Conservation (phyloP, 257 asterid genomes). For the Thymus mandschuricus region DNA sequence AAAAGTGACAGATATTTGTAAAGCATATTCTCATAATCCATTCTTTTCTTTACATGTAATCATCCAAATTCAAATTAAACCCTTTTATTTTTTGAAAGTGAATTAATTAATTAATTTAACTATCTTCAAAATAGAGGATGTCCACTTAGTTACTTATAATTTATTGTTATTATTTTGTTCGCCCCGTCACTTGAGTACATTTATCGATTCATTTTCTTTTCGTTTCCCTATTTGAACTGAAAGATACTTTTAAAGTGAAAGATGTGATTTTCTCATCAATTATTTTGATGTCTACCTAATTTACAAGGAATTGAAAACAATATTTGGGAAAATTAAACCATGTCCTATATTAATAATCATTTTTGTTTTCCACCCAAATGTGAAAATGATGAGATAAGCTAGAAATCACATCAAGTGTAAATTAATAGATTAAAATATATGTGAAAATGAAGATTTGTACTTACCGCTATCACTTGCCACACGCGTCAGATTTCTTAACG, state of each 20-base stretch:
- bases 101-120: not conserved
- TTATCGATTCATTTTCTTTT: no score
- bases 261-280: no score
- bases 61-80: not conserved
- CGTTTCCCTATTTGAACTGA: no score
- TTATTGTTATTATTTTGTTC: no score
- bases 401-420: slow-evolving; percentile 1
- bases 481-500: not conserved
- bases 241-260: no score
- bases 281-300: no score
- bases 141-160: no score
- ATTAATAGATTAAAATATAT: not conserved
- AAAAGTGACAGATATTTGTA: not conserved
- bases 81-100: not conserved
- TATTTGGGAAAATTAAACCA: not conserved
- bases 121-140: no score
- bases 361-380: not conserved
- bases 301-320: no score
- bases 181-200: no score
- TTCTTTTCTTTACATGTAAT: no score
- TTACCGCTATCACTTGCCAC: not conserved
- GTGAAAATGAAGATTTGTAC: not conserved
- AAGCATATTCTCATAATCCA: not conserved
- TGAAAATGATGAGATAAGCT: not conserved
- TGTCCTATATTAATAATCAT: not conserved